phyloP scores from a whole-genome alignment of 768 basidiomycete genomes.

The Kwoniella sp. region DNA sequence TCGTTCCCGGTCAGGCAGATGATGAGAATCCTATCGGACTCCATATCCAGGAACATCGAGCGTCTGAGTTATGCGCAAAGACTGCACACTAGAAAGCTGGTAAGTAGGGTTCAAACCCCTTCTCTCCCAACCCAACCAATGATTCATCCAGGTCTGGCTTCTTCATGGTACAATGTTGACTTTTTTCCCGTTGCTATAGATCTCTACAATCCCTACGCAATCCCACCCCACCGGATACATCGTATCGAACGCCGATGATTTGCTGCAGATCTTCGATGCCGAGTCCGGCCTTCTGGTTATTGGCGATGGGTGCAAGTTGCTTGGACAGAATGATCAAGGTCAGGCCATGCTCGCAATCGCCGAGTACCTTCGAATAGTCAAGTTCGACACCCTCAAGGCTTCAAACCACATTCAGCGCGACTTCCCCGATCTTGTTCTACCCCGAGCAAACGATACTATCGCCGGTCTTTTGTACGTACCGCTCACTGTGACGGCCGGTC shows the following conservation, averaged over 20 bases:
- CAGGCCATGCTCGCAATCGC: slow-evolving; percentile 78
- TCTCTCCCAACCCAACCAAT: too few relatives aligned
- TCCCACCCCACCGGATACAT: slow-evolving; percentile 75
- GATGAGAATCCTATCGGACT: slow-evolving; percentile 74
- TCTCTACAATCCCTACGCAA: slow-evolving; percentile 70
- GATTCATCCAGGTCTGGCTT: too few relatives aligned
- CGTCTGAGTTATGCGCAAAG: slow-evolving; percentile 75
- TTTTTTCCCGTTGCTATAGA: slow-evolving; percentile 57
- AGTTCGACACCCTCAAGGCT: slow-evolving; percentile 70
- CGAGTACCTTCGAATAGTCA: slow-evolving; percentile 75
- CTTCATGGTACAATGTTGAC: background rate
- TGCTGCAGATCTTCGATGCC: slow-evolving; percentile 73
- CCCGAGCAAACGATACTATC: slow-evolving; percentile 63
- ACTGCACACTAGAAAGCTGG: slow-evolving; percentile 74
- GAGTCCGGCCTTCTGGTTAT: slow-evolving; percentile 61
- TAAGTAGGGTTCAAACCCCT: slow-evolving; percentile 55
- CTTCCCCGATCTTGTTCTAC: slow-evolving; percentile 71
- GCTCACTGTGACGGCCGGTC: slow-evolving; percentile 66
- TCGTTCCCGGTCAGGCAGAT: slow-evolving; percentile 83
- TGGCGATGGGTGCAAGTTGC: slow-evolving; percentile 68
- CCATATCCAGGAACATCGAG: slow-evolving; percentile 78
- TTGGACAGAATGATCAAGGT: slow-evolving; percentile 60
- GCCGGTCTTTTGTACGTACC: slow-evolving; percentile 77
- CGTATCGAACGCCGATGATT: slow-evolving; percentile 76
- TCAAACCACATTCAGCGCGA: slow-evolving; percentile 70